Evolutionary conservation across 768 basidiomycete species (phyloP).

Genomic region (Pleurotus salmoneostramineus): DNA sequence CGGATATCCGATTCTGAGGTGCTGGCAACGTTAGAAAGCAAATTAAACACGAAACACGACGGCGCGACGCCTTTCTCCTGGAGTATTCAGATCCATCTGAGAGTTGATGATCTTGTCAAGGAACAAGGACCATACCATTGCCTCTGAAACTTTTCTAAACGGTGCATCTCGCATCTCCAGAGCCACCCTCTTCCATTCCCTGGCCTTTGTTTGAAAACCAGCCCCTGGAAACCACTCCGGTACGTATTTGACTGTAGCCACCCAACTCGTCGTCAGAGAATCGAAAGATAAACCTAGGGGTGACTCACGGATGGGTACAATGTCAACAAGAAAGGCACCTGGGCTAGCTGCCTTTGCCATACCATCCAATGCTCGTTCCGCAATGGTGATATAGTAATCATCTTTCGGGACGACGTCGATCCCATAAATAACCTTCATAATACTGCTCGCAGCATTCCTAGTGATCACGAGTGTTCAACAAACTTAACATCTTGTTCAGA

Average conservation of each 20-base stretch:
- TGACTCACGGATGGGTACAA: slow-evolving; percentile 12
- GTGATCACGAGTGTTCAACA: neutral
- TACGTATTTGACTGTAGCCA: neutral
- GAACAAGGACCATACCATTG: slow-evolving; percentile 15
- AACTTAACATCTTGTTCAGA: neutral
- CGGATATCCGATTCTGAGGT: neutral
- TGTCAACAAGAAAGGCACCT: slow-evolving; percentile 10
- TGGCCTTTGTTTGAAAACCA: slow-evolving; percentile 30
- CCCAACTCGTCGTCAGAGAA: neutral
- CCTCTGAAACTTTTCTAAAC: slow-evolving; percentile 20
- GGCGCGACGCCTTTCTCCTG: slow-evolving; percentile 10
- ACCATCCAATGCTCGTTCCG: slow-evolving; percentile 7
- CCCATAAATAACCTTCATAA: slow-evolving; percentile 34
- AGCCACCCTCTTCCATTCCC: slow-evolving; percentile 18
- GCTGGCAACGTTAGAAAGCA: slow-evolving; percentile 3
- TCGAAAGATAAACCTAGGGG: neutral
- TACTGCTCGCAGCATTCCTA: slow-evolving; percentile 47
- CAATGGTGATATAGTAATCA: slow-evolving; percentile 8
- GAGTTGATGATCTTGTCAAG: neutral
- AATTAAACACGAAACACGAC: slow-evolving; percentile 13
- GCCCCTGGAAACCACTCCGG: slow-evolving; percentile 44
- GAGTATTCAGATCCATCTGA: neutral
- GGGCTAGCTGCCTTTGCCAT: slow-evolving; percentile 8
- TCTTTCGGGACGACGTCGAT: slow-evolving; percentile 9
- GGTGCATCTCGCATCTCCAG: slow-evolving; percentile 17